Conservation (phyloP, 2,329 filamentous ascomycete species). For the Fusarium pilosicola region DNA sequence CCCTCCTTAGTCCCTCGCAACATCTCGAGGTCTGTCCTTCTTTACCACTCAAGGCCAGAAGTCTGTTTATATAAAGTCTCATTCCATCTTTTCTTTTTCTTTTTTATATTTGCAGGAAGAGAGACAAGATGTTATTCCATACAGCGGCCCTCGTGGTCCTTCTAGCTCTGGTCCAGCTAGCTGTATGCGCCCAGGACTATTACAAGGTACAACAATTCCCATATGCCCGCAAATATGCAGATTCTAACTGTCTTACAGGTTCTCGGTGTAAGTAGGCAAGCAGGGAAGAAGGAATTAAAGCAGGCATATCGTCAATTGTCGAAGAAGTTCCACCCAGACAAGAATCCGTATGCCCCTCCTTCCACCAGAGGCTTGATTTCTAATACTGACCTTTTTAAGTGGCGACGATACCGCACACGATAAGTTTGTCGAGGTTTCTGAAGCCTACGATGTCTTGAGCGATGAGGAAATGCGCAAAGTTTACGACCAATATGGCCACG, state of each 20-base stretch:
- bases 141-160: conserved; percentile 62
- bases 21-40: neutral
- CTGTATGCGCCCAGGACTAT: conserved; percentile 74
- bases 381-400: conserved; percentile 54
- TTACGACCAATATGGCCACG: conserved; percentile 94
- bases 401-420: conserved; percentile 82
- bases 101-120: conserved; percentile 25
- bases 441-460: conserved; percentile 93
- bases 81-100: neutral
- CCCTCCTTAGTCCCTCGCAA: conserved; percentile 9
- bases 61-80: neutral
- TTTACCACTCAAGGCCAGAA: conserved; percentile 10
- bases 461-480: conserved; percentile 83
- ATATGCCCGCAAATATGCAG: neutral
- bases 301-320: conserved; percentile 90
- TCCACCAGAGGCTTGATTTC: neutral
- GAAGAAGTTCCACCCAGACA: conserved; percentile 97
- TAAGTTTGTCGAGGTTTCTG: conserved; percentile 93
- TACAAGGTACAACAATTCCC: conserved; percentile 70
- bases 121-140: conserved; percentile 61
- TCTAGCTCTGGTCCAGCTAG: conserved; percentile 64
- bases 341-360: conserved; percentile 80
- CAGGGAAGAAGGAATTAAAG: conserved; percentile 89
- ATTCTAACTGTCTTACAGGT: conserved; percentile 60
- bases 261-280: conserved; percentile 81